phyloP scores from a whole-genome alignment of 441 rosid genomes.

The Populus trichocarpa region DNA sequence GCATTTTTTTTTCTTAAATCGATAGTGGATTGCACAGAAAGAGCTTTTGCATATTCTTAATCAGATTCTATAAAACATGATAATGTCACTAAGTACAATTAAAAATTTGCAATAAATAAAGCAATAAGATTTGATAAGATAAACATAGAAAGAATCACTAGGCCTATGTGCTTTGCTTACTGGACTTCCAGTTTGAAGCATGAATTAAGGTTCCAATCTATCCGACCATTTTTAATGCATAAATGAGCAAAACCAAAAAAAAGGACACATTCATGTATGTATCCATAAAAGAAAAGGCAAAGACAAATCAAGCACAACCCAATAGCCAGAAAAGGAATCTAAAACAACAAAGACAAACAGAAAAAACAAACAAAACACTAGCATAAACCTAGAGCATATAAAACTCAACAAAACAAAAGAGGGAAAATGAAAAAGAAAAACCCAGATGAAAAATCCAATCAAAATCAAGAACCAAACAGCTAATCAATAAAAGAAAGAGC shows the following conservation, averaged over 20 bases:
- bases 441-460: constrained; percentile 17
- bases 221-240: not conserved
- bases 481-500: not conserved
- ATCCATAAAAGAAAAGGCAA: not conserved
- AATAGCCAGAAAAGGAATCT: not conserved
- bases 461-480: constrained; percentile 3
- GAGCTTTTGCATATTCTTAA: not conserved
- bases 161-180: not conserved
- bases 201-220: not conserved
- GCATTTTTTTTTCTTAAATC: not conserved
- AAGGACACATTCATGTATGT: no score
- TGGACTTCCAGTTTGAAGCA: not conserved
- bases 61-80: not conserved
- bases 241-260: no score
- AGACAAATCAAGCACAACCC: not conserved
- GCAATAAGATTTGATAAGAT: not conserved
- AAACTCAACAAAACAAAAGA: not conserved
- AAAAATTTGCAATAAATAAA: no score
- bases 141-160: not conserved
- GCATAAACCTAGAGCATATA: not conserved
- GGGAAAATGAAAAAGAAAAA: constrained; percentile 1
- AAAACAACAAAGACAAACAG: not conserved
- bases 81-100: not conserved
- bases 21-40: not conserved
- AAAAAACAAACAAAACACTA: not conserved